These are phyloP conservation scores for Neltuma alba DNA, from an alignment of 306 rosid genomes.

Conservation along the genomic window DNA sequence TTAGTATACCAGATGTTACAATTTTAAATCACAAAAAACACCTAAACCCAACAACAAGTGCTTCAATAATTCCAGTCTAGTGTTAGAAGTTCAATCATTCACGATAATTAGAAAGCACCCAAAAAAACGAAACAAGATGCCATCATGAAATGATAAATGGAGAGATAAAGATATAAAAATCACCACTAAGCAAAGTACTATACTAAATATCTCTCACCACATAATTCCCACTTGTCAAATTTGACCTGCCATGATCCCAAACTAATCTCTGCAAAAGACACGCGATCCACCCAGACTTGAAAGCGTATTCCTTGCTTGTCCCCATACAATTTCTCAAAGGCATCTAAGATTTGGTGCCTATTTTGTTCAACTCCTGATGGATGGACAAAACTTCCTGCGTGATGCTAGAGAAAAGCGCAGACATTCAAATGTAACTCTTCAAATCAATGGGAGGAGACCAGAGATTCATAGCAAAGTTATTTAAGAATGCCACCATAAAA, in stretches of 20 bases:
- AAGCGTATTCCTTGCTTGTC: constrained; percentile 52
- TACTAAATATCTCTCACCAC: constrained; percentile 50
- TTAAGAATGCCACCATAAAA: not conserved
- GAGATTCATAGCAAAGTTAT: constrained; percentile 3
- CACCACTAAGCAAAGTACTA: constrained; percentile 6
- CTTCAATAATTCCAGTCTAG: not conserved
- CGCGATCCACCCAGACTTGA: constrained; percentile 65
- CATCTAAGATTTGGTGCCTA: constrained; percentile 39
- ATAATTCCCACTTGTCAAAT: constrained; percentile 74
- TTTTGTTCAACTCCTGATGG: constrained; percentile 57
- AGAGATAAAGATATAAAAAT: not conserved
- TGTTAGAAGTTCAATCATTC: not conserved
- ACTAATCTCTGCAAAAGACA: constrained; percentile 59
- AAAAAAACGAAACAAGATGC: not conserved
- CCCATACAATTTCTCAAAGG: constrained; percentile 32
- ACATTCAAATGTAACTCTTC: not conserved
- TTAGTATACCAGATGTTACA: not conserved
- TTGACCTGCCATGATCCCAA: constrained; percentile 68
- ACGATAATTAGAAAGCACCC: not conserved
- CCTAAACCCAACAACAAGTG: not conserved
- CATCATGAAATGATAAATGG: not conserved
- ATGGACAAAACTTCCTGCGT: constrained; percentile 53
- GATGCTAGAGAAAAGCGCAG: constrained; percentile 41
- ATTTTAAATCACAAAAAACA: not conserved
- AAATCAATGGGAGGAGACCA: not conserved